These are phyloP conservation scores for Zymoseptoria tritici DNA, from an alignment of 2,329 filamentous ascomycete genomes.

Conservation along the genomic window DNA sequence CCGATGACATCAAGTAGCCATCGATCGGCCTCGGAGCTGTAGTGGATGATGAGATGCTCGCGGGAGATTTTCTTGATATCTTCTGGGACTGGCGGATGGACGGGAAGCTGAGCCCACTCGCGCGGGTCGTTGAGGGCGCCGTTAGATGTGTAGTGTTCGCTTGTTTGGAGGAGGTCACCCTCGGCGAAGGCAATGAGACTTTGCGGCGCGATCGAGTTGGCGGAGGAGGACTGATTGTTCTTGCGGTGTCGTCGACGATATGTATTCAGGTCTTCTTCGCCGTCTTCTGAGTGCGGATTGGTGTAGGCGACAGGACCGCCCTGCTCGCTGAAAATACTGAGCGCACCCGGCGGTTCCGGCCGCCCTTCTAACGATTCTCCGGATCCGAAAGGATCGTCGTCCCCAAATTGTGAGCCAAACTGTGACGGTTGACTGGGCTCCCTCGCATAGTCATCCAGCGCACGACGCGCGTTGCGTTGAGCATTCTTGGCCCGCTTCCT, in stretches of 20 bases:
- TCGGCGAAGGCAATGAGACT: constrained; percentile 14
- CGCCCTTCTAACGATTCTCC: constrained; percentile 23
- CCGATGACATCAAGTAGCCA: constrained; percentile 61
- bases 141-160: constrained; percentile 30
- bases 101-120: constrained; percentile 43
- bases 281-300: constrained; percentile 50
- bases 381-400: constrained; percentile 11
- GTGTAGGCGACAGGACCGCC: constrained; percentile 24
- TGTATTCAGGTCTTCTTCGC: constrained; percentile 32
- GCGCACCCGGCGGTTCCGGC: constrained; percentile 12
- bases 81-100: constrained; percentile 60
- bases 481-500: constrained; percentile 6
- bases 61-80: constrained; percentile 68
- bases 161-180: constrained; percentile 11
- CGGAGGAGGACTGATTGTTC: constrained; percentile 40
- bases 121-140: constrained; percentile 32
- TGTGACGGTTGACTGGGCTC: constrained; percentile 24
- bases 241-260: constrained; percentile 5
- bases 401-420: constrained; percentile 15
- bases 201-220: constrained; percentile 37
- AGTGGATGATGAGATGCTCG: constrained; percentile 65
- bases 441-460: constrained; percentile 19
- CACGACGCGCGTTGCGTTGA: constrained; percentile 9
- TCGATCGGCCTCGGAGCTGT: constrained; percentile 53
- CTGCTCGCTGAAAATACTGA: constrained; percentile 27